These are phyloP conservation scores for Penicillium cataractarum DNA, from an alignment of 495 filamentous ascomycete species.

Conservation along the genomic window DNA sequence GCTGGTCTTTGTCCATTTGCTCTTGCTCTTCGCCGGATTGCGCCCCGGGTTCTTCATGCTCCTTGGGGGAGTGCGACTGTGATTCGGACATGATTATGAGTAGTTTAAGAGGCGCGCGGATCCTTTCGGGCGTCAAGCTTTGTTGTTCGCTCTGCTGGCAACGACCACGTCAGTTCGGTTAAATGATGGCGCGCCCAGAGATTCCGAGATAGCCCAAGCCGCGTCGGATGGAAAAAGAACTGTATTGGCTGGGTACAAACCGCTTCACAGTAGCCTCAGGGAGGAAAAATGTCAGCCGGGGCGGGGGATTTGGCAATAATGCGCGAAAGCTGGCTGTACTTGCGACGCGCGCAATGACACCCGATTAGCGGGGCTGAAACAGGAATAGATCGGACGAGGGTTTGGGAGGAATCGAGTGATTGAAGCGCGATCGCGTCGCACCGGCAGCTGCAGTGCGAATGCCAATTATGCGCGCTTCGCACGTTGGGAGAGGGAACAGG, in stretches of 20 bases:
- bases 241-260: conserved; percentile 49
- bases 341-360: conserved; percentile 39
- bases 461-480: conserved; percentile 36
- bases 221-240: conserved; percentile 29
- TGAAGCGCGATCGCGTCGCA: conserved; percentile 26
- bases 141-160: conserved; percentile 46
- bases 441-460: conserved; percentile 30
- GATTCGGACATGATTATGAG: conserved; percentile 75
- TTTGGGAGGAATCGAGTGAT: conserved; percentile 16
- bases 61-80: conserved; percentile 84
- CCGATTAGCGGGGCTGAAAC: conserved; percentile 30
- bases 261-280: conserved; percentile 48
- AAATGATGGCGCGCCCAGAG: conserved; percentile 35
- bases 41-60: conserved; percentile 85
- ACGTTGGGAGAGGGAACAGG: conserved; percentile 20
- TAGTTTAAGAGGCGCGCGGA: conserved; percentile 33
- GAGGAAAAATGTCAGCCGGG: conserved; percentile 33
- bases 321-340: conserved; percentile 38
- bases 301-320: conserved; percentile 44
- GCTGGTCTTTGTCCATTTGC: conserved; percentile 70
- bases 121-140: conserved; percentile 37
- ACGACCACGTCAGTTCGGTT: conserved; percentile 52
- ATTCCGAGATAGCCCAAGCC: conserved; percentile 33
- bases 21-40: conserved; percentile 88
- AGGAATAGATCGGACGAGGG: conserved; percentile 24